Percentiles rank a stretch among this genome's conserved stretches.
phyloP scores from a whole-genome alignment of 2,329 filamentous ascomycete species.

The Tothia fuscella region DNA sequence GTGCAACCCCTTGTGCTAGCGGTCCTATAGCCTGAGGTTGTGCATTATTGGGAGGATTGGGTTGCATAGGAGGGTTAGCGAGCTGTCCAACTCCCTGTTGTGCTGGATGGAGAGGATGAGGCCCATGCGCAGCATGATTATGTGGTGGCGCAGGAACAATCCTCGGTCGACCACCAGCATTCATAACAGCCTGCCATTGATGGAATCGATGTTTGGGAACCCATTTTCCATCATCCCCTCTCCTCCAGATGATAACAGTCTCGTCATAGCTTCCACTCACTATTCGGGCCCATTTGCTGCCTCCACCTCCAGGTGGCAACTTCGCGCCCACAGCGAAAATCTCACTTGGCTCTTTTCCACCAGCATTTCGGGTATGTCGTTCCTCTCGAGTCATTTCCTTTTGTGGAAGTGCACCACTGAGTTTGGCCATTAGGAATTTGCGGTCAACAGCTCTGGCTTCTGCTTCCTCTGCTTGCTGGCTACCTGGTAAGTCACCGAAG shows the following conservation, averaged over 20 bases:
- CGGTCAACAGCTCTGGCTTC: conserved; percentile 64
- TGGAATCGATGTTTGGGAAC: conserved; percentile 61
- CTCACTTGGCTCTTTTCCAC: conserved; percentile 62
- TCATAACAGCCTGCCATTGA: conserved; percentile 54
- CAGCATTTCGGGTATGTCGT: conserved; percentile 45
- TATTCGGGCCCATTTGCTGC: conserved; percentile 82
- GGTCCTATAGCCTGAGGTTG: no score
- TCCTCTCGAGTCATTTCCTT: conserved; percentile 20
- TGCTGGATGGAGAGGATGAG: not conserved
- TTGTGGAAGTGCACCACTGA: conserved; percentile 30
- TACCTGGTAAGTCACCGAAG: conserved; percentile 79
- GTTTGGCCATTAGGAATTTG: conserved; percentile 52
- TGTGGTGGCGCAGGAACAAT: no score
- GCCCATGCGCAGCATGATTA: no score
- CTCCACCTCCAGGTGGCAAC: conserved; percentile 80
- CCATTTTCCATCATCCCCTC: conserved; percentile 77
- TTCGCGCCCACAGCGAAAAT: conserved; percentile 74
- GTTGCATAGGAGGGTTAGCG: not conserved
- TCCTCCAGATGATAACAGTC: conserved; percentile 88
- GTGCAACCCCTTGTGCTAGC: no score
- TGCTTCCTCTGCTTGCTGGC: conserved; percentile 58
- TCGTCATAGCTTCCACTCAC: conserved; percentile 96
- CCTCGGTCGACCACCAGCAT: conserved; percentile 30
- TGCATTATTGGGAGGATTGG: not conserved
- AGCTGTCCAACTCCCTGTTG: not conserved